Evolutionary conservation across 2,329 filamentous ascomycete genomes (phyloP).

Genomic region (Shiraia sp.): DNA sequence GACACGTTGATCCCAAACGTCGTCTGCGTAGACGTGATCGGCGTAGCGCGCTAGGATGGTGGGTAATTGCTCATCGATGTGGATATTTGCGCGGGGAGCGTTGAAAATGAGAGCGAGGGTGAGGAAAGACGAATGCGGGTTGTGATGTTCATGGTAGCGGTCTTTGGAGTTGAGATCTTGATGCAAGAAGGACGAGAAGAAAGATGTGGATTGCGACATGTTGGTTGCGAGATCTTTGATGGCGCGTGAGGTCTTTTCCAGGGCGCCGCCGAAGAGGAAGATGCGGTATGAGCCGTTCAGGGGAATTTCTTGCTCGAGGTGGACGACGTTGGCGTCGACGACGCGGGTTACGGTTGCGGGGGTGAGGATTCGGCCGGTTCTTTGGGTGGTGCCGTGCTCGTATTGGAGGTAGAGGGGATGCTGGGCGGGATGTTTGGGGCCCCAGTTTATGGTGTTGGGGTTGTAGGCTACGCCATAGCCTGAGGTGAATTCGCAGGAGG

Average conservation of each 20-base stretch:
- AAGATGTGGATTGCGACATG: conserved; percentile 68
- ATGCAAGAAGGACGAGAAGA: conserved; percentile 69
- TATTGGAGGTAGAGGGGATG: conserved; percentile 70
- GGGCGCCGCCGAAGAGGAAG: conserved; percentile 80
- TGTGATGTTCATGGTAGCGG: conserved; percentile 75
- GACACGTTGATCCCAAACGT: conserved; percentile 72
- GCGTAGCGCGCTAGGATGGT: conserved; percentile 72
- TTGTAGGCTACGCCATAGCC: conserved; percentile 89
- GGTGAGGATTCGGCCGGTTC: conserved; percentile 74
- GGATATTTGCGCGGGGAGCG: conserved; percentile 67
- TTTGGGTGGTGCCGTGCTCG: conserved; percentile 59
- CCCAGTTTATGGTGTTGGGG: conserved; percentile 84
- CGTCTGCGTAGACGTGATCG: conserved; percentile 85
- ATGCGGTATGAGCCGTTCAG: conserved; percentile 86
- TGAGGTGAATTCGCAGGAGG: conserved; percentile 87
- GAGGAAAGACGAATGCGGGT: conserved; percentile 83
- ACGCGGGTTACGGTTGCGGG: conserved; percentile 84
- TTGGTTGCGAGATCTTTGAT: conserved; percentile 70
- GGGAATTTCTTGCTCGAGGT: conserved; percentile 87
- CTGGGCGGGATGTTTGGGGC: conserved; percentile 69
- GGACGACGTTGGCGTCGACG: conserved; percentile 85
- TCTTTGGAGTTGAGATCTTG: conserved; percentile 57
- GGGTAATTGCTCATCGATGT: conserved; percentile 73
- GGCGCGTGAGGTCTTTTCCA: conserved; percentile 61
- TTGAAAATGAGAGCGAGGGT: conserved; percentile 78